Evolutionary conservation across 768 basidiomycete genomes (phyloP).

Genomic region (Termitomyces sp.): DNA sequence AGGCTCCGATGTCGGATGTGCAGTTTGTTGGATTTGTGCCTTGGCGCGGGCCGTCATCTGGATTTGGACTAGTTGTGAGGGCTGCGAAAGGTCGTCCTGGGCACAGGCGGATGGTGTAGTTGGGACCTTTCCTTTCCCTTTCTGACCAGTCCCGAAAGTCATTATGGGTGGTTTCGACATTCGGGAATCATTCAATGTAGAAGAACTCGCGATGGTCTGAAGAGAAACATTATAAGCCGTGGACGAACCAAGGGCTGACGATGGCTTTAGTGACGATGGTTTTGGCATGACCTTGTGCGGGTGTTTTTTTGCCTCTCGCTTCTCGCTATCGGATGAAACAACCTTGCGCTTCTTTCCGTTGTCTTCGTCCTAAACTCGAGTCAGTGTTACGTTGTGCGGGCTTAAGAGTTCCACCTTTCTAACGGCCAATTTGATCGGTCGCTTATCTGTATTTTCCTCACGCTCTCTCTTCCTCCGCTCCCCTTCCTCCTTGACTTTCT

Average conservation of each 20-base stretch:
- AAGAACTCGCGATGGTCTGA: slow-evolving; percentile 20
- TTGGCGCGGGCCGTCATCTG: slow-evolving; percentile 71
- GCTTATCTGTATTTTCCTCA: slow-evolving; percentile 71
- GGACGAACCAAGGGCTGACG: slow-evolving; percentile 29
- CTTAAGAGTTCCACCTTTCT: slow-evolving; percentile 45
- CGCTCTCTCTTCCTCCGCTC: slow-evolving; percentile 80
- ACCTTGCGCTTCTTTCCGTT: slow-evolving; percentile 67
- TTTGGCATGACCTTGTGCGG: slow-evolving; percentile 47
- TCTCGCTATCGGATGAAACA: slow-evolving; percentile 45
- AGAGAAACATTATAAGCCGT: slow-evolving; percentile 33
- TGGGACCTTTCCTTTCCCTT: slow-evolving; percentile 47
- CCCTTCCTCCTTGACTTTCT: slow-evolving; percentile 63
- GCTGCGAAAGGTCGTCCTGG: slow-evolving; percentile 52
- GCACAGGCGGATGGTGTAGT: slow-evolving; percentile 17
- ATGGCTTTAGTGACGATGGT: slow-evolving; percentile 33
- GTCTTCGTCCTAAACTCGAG: slow-evolving; percentile 54
- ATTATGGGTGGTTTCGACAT: slow-evolving; percentile 21
- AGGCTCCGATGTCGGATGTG: slow-evolving; percentile 37
- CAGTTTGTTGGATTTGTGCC: slow-evolving; percentile 60
- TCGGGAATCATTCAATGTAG: slow-evolving; percentile 29
- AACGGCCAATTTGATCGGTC: slow-evolving; percentile 43
- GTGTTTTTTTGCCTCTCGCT: slow-evolving; percentile 52
- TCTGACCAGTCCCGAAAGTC: slow-evolving; percentile 14
- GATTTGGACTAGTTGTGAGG: slow-evolving; percentile 56
- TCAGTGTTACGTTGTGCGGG: neutral